Base-by-base conservation (phyloP, 2,329 filamentous ascomycete genomes). In the Arachnomyces sp. region DNA sequence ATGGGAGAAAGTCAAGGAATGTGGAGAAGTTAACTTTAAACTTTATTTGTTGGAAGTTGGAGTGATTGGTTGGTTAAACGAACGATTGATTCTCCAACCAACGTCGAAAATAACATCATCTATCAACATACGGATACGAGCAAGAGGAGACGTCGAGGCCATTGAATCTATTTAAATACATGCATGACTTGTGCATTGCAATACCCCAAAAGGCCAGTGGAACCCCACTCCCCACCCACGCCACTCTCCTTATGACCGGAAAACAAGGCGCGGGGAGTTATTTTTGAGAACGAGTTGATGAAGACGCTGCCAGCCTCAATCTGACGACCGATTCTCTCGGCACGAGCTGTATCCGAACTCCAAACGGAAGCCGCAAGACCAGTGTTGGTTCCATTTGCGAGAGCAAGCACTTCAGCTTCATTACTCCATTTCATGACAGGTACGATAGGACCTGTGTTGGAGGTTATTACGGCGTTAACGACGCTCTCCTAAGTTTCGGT, bases 351-450 rank as follows among this genome's bases (percentile, higher is more conserved):
- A 55, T 76, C 71, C 32, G 61, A 65, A 40, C 59, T 61, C 69
- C 70, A 78, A 7, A 77, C 72, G 31, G 69, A 75, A 18, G 69
- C 71, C 30, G 70, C 74, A 1, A 78, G 65, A 32, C 74, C 74
- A 12, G 64, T 64, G 34, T 67, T 64, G 18, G 63, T 67, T 48
- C 66, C 56, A 56, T 77, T 73, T 2, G 69, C 69, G 5, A 70
- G 54, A 3, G 43, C 21, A 3, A 73, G 49, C 0, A 69, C 66
- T 36, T 71, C 59, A n/a, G 63, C 56, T 48, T 72, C 69, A 0
- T 69, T 64, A 1, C 62, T 60, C 75, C 77, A 82, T 9, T 67
- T 67, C 39, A 80, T 55, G n/a, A 80, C 62, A 0, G 78, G 77
- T 1, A 80, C 68, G 28, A 82, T 73, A 1, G 78, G 78, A n/a